phyloP scores from a whole-genome alignment of 441 rosid genomes.

The Manihot esculenta region DNA sequence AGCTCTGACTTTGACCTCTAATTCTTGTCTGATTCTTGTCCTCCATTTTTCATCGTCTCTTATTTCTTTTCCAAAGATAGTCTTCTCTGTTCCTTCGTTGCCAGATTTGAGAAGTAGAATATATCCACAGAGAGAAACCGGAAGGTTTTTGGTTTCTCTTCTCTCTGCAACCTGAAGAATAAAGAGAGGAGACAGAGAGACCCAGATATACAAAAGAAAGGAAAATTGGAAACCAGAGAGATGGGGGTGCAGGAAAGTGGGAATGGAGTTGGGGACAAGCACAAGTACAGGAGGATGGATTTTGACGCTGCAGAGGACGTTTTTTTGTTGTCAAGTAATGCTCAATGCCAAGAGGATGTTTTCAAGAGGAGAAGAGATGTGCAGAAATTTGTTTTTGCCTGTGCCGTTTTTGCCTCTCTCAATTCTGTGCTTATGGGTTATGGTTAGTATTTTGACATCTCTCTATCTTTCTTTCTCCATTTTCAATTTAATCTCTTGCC shows the following conservation, averaged over 20 bases:
- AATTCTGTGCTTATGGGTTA: conserved; percentile 86
- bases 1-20: no score
- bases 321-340: conserved; percentile 10
- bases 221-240: not conserved
- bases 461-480: not conserved
- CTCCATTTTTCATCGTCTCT: no score
- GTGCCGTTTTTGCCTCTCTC: conserved; percentile 79
- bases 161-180: not conserved
- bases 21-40: no score
- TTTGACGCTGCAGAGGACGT: conserved; percentile 29
- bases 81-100: not conserved
- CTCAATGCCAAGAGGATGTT: conserved; percentile 14
- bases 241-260: conserved; percentile 34
- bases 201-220: no score
- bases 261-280: conserved; percentile 14
- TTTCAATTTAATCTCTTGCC: not conserved
- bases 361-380: conserved; percentile 20
- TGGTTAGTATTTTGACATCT: conserved; percentile 37
- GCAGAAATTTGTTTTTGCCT: conserved; percentile 59
- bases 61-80: no score
- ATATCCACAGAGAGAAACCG: not conserved
- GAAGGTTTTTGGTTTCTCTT: not conserved
- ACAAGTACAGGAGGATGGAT: conserved; percentile 39
- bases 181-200: conserved; percentile 1
- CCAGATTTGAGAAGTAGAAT: not conserved